Conservation (phyloP, 768 basidiomycete species). For the Leccinum truebloodii region DNA sequence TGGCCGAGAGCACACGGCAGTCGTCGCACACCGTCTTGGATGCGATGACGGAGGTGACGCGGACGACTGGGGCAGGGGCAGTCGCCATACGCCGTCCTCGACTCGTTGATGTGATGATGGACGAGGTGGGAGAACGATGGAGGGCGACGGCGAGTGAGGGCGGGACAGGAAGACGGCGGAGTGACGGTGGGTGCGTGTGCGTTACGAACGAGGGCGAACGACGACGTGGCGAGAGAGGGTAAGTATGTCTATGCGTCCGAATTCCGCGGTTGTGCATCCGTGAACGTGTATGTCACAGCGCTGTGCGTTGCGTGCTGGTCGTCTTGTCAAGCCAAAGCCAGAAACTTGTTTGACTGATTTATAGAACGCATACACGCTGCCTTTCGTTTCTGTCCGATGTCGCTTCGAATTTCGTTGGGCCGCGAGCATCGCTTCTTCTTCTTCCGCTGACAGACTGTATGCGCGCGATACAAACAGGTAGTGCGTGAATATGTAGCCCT, state of each 20-base stretch:
- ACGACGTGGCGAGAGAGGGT: no score
- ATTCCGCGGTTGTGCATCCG: constrained; percentile 53
- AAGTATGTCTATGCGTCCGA: constrained; percentile 37
- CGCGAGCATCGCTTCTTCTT: constrained; percentile 55
- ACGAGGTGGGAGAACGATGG: no score
- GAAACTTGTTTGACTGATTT: constrained; percentile 41
- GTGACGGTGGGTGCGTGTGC: no score
- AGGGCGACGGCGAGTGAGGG: no score
- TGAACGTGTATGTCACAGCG: constrained; percentile 45
- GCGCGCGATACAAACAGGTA: constrained; percentile 75
- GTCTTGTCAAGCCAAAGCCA: not conserved
- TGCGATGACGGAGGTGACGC: no score
- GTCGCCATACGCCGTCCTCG: no score
- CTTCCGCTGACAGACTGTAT: constrained; percentile 70
- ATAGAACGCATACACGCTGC: constrained; percentile 75
- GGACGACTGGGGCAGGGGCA: no score
- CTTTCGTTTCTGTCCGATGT: constrained; percentile 34
- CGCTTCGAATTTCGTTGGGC: constrained; percentile 42
- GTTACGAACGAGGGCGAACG: no score
- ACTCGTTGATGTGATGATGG: no score
- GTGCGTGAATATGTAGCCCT: constrained; percentile 72
- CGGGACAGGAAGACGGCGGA: no score
- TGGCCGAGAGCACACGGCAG: no score
- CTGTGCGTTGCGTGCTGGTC: constrained; percentile 26
- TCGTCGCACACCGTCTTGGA: no score